Evolutionary conservation across 139 green algal species (phyloP).

Genomic region (Penium margaritaceum): DNA sequence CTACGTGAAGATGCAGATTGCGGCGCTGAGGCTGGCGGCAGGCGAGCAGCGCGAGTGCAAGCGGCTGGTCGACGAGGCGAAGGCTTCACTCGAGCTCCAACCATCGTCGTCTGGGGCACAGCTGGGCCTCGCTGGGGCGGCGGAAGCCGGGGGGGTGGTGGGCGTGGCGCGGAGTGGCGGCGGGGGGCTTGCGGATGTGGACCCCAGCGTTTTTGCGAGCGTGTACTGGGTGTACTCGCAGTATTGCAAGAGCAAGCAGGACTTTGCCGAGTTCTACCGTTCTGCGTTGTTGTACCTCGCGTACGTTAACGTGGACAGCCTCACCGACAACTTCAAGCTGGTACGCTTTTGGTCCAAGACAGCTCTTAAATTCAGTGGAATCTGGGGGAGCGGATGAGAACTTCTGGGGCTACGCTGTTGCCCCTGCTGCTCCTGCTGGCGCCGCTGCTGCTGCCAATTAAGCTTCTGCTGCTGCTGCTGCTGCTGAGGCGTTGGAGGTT

Average conservation of each 20-base stretch:
- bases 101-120: too few relatives aligned
- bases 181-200: constrained; percentile 62
- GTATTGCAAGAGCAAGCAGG: constrained; percentile 72
- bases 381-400: too few relatives aligned
- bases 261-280: constrained; percentile 87
- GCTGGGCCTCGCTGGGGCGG: too few relatives aligned
- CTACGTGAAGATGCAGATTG: constrained; percentile 75
- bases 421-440: too few relatives aligned
- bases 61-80: constrained; percentile 62
- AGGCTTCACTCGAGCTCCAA: constrained; percentile 65
- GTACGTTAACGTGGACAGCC: constrained; percentile 72
- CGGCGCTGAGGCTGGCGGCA: constrained; percentile 68
- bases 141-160: too few relatives aligned
- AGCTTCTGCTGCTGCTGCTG: too few relatives aligned
- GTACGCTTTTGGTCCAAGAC: constrained; percentile 37
- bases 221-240: constrained; percentile 76
- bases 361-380: too few relatives aligned
- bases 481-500: too few relatives aligned
- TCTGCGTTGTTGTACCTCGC: constrained; percentile 79
- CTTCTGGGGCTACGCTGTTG: too few relatives aligned
- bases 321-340: constrained; percentile 66
- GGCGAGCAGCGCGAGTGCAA: constrained; percentile 56
- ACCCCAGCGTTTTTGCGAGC: constrained; percentile 76
- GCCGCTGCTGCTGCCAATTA: too few relatives aligned
- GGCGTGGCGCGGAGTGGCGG: too few relatives aligned